Evolutionary conservation across 73 alveolate species (phyloP).

Genomic region (Paramecium tetraurelia): DNA sequence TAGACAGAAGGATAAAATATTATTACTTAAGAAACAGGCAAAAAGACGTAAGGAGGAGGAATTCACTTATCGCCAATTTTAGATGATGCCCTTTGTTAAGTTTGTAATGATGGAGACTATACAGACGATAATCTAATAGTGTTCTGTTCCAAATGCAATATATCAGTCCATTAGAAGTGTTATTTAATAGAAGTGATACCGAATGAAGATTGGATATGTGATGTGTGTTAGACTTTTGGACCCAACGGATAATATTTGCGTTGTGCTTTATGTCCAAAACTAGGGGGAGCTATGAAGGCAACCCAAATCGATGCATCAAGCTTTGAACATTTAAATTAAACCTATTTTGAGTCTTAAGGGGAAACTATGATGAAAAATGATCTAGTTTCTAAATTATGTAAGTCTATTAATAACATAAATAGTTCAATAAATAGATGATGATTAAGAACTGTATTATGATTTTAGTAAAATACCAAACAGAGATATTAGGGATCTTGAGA

Average conservation of each 20-base stretch:
- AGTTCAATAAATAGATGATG: conserved; percentile 22
- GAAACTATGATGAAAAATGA: neutral
- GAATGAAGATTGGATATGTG: conserved; percentile 64
- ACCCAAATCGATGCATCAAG: neutral
- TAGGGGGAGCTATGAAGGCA: conserved; percentile 67
- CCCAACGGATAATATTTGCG: conserved; percentile 42
- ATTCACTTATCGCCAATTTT: neutral
- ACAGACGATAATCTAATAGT: conserved; percentile 65
- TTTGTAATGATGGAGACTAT: conserved; percentile 66
- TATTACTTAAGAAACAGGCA: neutral
- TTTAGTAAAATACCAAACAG: conserved; percentile 37
- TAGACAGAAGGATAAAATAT: neutral
- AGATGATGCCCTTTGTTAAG: conserved; percentile 62
- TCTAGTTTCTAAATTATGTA: neutral
- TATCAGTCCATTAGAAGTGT: conserved; percentile 65
- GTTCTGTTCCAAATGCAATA: conserved; percentile 60
- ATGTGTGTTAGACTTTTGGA: conserved; percentile 58
- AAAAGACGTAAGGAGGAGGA: neutral
- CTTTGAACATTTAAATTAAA: conserved; percentile 32
- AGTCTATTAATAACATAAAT: neutral
- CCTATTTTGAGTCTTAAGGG: conserved; percentile 51
- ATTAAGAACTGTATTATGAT: conserved; percentile 46
- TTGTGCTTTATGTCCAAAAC: conserved; percentile 61
- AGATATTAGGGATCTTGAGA: conserved; percentile 20
- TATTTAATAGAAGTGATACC: conserved; percentile 60